Percentiles rank a stretch among this genome's conserved stretches.
Evolutionary conservation across 106 monocot species (phyloP).

Genomic region (Dioscorea zingiberensis): DNA sequence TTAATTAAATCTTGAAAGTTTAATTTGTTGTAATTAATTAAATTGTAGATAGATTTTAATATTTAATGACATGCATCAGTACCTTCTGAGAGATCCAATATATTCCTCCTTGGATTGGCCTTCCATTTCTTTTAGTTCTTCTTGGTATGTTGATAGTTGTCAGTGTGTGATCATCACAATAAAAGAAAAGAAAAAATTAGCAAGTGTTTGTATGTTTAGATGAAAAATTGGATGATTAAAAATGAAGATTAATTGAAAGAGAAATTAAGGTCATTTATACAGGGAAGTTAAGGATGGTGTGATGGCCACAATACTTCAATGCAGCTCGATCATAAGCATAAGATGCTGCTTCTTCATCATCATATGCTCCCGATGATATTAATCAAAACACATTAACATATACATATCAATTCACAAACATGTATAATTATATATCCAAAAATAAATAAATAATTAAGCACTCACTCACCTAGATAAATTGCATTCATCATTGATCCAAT

Average conservation of each 20-base stretch:
- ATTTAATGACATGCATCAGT: too few species aligned
- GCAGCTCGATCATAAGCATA: constrained; percentile 77
- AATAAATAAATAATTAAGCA: neutral
- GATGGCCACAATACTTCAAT: constrained; percentile 90
- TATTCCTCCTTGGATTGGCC: constrained; percentile 64
- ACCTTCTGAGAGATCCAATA: constrained; percentile 74
- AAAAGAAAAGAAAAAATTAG: too few species aligned
- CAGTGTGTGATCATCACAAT: too few species aligned
- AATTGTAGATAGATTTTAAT: too few species aligned
- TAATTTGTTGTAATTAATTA: too few species aligned
- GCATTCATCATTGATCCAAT: constrained; percentile 8
- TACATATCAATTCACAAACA: neutral
- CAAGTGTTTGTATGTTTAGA: too few species aligned
- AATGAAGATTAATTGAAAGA: neutral
- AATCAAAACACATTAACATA: neutral
- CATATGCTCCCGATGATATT: constrained; percentile 54
- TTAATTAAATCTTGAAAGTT: too few species aligned
- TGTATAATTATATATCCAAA: neutral
- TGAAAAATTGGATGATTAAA: too few species aligned
- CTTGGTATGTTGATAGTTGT: constrained; percentile 48
- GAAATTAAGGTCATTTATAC: constrained; percentile 25
- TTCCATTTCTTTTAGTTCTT: constrained; percentile 73
- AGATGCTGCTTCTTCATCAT: constrained; percentile 76
- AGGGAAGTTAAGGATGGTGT: constrained; percentile 77
- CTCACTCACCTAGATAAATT: constrained; percentile 96